phyloP scores from a whole-genome alignment of 805 yeast genomes.

The Komagataella populi region DNA sequence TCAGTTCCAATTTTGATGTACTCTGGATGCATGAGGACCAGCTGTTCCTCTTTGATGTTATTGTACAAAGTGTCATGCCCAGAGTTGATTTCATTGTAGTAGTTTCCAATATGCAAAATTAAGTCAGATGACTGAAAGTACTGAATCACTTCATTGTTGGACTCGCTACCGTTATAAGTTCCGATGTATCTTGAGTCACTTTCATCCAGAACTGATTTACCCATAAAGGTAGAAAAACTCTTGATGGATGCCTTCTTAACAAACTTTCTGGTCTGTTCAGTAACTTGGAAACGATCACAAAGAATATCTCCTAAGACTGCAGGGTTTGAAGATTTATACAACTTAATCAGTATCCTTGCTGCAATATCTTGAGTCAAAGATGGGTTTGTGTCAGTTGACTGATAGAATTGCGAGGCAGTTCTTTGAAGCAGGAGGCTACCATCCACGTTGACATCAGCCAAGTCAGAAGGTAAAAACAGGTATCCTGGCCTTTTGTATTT shows the following conservation, averaged over 20 bases:
- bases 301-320: constrained; percentile 61
- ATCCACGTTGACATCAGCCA: constrained; percentile 32
- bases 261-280: constrained; percentile 30
- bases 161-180: constrained; percentile 51
- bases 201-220: constrained; percentile 67
- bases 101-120: constrained; percentile 57
- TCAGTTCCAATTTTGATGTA: constrained; percentile 32
- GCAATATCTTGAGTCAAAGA: constrained; percentile 21
- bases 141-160: constrained; percentile 31
- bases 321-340: constrained; percentile 45
- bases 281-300: constrained; percentile 45
- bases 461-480: constrained; percentile 62
- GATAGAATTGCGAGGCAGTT: constrained; percentile 6
- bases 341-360: constrained; percentile 27
- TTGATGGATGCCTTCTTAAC: constrained; percentile 36
- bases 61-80: constrained; percentile 42
- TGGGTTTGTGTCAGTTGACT: constrained; percentile 11
- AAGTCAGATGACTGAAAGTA: constrained; percentile 49
- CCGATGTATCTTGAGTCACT: constrained; percentile 52
- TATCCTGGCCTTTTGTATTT: constrained; percentile 68
- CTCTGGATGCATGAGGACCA: constrained; percentile 39
- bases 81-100: constrained; percentile 52
- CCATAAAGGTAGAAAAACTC: constrained; percentile 50
- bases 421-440: constrained; percentile 15
- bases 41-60: constrained; percentile 22